A percentile compares a stretch with the other conserved stretches of the same genome.
Evolutionary conservation across 441 rosid genomes (phyloP).

Genomic region (Pelargonium myrrhifolium): DNA sequence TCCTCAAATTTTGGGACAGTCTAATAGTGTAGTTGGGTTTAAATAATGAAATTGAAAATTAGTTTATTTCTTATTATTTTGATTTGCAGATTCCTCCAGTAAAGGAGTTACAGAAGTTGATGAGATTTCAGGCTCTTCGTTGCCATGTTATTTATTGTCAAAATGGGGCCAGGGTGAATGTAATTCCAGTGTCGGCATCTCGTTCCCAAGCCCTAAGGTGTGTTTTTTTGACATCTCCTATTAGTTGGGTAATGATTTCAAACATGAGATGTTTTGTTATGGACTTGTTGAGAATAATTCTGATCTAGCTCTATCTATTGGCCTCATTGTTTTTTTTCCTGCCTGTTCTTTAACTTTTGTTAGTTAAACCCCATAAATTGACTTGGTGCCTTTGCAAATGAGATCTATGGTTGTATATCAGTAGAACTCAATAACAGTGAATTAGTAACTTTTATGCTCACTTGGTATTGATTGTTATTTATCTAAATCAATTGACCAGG

Average conservation of each 20-base stretch:
- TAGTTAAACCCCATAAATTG: background rate
- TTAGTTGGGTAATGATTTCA: constrained; percentile 1
- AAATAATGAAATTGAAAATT: background rate
- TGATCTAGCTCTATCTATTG: too few species aligned
- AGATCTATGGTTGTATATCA: background rate
- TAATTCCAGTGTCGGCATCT: constrained; percentile 85
- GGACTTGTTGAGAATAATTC: too few species aligned
- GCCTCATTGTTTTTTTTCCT: background rate
- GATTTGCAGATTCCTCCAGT: constrained; percentile 60
- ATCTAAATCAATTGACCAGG: too few species aligned
- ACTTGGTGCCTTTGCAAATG: background rate
- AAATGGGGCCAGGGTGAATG: constrained; percentile 72
- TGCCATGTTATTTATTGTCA: constrained; percentile 81
- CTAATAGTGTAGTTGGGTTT: background rate
- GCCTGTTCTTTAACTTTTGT: background rate
- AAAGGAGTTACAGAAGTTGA: constrained; percentile 70
- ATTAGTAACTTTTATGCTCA: too few species aligned
- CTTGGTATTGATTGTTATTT: too few species aligned
- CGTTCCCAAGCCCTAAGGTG: constrained; percentile 95
- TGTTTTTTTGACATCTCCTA: background rate
- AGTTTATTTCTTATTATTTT: constrained; percentile 1
- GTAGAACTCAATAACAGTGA: background rate
- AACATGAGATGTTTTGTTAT: too few species aligned
- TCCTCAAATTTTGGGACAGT: constrained; percentile 2
- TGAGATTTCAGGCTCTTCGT: constrained; percentile 89